These are phyloP conservation scores for Glaciozyma martinii DNA, from an alignment of 768 basidiomycete genomes.

Conservation along the genomic window DNA sequence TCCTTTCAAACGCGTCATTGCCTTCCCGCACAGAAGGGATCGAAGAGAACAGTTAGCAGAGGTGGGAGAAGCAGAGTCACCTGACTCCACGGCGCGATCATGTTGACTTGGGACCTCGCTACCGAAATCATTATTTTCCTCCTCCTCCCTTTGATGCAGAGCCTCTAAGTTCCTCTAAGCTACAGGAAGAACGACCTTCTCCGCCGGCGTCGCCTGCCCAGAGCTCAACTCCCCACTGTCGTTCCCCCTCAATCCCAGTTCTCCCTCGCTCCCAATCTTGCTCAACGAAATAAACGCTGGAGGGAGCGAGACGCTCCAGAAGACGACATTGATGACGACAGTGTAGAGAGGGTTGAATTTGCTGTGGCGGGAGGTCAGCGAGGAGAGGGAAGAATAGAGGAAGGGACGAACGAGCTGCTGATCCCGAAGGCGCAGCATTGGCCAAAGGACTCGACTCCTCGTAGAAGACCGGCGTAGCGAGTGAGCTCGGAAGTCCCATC, in stretches of 20 bases:
- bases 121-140: too few relatives aligned
- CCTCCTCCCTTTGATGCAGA: too few relatives aligned
- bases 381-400: neutral
- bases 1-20: too few relatives aligned
- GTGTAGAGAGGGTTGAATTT: neutral
- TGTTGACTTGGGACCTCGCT: too few relatives aligned
- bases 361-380: neutral
- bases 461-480: slow-evolving; percentile 8
- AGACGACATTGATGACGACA: slow-evolving; percentile 14
- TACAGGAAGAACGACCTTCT: neutral
- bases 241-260: neutral
- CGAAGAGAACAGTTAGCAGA: too few relatives aligned
- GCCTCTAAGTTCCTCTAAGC: too few relatives aligned
- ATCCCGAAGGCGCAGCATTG: neutral
- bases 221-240: neutral
- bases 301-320: neutral
- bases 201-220: neutral
- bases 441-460: slow-evolving; percentile 12
- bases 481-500: neutral
- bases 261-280: neutral
- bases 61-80: too few relatives aligned
- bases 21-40: too few relatives aligned
- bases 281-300: neutral
- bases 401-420: neutral
- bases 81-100: too few relatives aligned